phyloP scores from a whole-genome alignment of 2,329 filamentous ascomycete species.

The Exophiala dermatitidis region DNA sequence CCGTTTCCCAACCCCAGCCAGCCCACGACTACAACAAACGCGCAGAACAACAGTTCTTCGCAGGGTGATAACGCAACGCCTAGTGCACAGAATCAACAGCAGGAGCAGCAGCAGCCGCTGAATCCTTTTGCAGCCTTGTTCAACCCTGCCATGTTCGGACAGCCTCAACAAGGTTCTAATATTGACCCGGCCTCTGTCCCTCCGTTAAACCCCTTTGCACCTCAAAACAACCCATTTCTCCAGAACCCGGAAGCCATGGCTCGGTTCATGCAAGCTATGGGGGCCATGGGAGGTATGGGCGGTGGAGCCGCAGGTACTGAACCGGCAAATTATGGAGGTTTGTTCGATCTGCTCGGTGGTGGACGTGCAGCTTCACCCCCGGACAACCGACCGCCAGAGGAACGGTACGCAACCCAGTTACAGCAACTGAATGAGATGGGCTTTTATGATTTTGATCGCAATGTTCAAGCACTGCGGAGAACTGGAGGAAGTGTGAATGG shows the following conservation, averaged over 20 bases:
- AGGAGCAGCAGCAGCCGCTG: constrained; percentile 35
- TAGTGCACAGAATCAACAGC: constrained; percentile 28
- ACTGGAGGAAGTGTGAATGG: constrained; percentile 92
- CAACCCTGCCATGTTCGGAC: constrained; percentile 37
- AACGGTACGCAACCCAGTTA: constrained; percentile 82
- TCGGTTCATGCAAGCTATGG: constrained; percentile 49
- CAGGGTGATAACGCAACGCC: neutral
- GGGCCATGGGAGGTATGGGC: constrained; percentile 37
- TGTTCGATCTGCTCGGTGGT: constrained; percentile 31
- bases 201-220: constrained; percentile 31
- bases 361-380: constrained; percentile 48
- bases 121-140: constrained; percentile 68
- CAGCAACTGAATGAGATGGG: constrained; percentile 97
- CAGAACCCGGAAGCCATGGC: constrained; percentile 54
- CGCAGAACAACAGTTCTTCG: neutral
- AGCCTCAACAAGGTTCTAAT: constrained; percentile 24
- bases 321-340: constrained; percentile 22
- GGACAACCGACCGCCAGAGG: constrained; percentile 86
- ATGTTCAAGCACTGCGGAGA: constrained; percentile 77
- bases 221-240: constrained; percentile 48
- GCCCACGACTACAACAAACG: neutral
- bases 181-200: constrained; percentile 27
- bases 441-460: constrained; percentile 93
- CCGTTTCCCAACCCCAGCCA: constrained; percentile 11
- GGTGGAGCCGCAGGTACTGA: constrained; percentile 29